Percentiles rank a stretch among this genome's conserved stretches.
Evolutionary conservation across 1,139 yeast species (phyloP).

Genomic region (Scheffersomyces quercinus): DNA sequence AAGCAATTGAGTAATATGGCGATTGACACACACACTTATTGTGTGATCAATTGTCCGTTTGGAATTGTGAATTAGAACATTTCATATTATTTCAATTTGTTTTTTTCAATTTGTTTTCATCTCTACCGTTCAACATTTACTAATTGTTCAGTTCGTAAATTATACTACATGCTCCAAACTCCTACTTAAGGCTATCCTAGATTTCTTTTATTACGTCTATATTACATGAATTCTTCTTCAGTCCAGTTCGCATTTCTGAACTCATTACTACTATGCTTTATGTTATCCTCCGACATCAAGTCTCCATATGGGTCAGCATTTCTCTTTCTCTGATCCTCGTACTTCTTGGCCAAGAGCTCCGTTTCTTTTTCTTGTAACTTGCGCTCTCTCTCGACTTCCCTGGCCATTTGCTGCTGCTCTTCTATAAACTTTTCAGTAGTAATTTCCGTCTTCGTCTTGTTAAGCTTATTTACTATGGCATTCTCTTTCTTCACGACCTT

Average conservation of each 20-base stretch:
- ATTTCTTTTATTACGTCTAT: too few species aligned
- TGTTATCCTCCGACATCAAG: conserved; percentile 50
- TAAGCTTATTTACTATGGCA: conserved; percentile 61
- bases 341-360: conserved; percentile 23
- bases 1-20: too few species aligned
- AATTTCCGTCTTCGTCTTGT: conserved; percentile 58
- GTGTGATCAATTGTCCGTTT: too few species aligned
- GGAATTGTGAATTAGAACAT: too few species aligned
- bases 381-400: conserved; percentile 33
- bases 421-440: conserved; percentile 53
- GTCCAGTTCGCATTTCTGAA: conserved; percentile 56
- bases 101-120: too few species aligned
- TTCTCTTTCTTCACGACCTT: conserved; percentile 62
- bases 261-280: conserved; percentile 52
- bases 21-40: too few species aligned
- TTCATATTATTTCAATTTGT: too few species aligned
- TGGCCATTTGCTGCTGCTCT: conserved; percentile 39
- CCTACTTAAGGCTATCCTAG: too few species aligned
- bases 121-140: too few species aligned
- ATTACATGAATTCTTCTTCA: conserved; percentile 59
- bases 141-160: too few species aligned
- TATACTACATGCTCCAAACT: too few species aligned
- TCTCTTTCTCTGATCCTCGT: conserved; percentile 28
- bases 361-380: conserved; percentile 32
- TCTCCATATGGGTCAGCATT: conserved; percentile 59